Conservation (phyloP, 768 basidiomycete genomes). For the Auriscalpium orientale region DNA sequence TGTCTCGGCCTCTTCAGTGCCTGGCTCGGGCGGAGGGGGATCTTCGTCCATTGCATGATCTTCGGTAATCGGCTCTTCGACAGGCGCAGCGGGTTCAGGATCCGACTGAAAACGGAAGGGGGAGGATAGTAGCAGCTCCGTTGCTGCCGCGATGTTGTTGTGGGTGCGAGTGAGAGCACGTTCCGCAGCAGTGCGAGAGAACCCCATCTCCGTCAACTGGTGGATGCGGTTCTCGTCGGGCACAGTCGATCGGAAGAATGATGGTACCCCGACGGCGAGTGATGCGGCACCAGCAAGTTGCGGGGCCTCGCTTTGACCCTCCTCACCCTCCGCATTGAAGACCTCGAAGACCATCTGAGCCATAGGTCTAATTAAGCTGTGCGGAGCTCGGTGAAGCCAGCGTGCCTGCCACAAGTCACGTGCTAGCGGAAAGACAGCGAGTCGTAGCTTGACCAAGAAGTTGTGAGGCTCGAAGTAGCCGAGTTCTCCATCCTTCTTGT, state of each 20-base stretch:
- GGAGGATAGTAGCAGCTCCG: constrained; percentile 78
- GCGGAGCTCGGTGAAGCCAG: constrained; percentile 75
- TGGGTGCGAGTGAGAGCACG: constrained; percentile 75
- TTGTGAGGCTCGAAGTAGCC: constrained; percentile 83
- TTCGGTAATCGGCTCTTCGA: neutral
- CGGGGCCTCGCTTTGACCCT: constrained; percentile 38
- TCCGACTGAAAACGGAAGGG: constrained; percentile 68
- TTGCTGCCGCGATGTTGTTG: constrained; percentile 85
- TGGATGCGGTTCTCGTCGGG: constrained; percentile 75
- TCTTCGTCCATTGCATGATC: constrained; percentile 1
- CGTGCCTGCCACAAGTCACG: constrained; percentile 70
- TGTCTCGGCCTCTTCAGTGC: neutral
- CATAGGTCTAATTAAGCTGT: constrained; percentile 66
- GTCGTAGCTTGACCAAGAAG: constrained; percentile 77
- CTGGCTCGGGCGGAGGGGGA: neutral
- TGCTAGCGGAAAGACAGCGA: constrained; percentile 59
- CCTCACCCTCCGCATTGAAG: constrained; percentile 76
- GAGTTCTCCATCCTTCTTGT: constrained; percentile 69
- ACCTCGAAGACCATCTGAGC: constrained; percentile 77
- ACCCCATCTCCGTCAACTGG: constrained; percentile 94
- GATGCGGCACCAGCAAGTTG: constrained; percentile 24
- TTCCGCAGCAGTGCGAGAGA: constrained; percentile 81
- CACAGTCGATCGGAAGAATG: constrained; percentile 30
- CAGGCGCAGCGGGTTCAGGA: constrained; percentile 21
- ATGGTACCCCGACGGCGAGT: constrained; percentile 25